A percentile compares a stretch with the other conserved stretches of the same genome.
phyloP scores from a whole-genome alignment of 1,284 basidiomycete species.

The Pyrrhoderma noxium region DNA sequence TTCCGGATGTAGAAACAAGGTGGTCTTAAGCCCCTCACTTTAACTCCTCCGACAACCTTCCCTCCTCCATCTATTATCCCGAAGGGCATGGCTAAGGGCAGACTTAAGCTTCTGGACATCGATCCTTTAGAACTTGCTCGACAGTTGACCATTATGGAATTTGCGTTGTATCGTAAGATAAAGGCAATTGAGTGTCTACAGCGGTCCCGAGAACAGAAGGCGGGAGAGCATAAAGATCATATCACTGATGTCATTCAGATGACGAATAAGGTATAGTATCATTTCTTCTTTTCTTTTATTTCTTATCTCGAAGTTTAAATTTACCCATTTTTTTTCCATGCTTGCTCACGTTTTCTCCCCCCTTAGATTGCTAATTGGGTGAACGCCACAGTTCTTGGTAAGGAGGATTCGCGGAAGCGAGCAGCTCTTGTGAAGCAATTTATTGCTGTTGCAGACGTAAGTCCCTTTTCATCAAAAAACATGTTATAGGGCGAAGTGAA shows the following conservation, averaged over 20 bases:
- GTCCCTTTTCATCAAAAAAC: conserved; percentile 28
- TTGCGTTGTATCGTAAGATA: conserved; percentile 82
- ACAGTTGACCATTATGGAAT: conserved; percentile 92
- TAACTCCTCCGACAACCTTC: conserved; percentile 20
- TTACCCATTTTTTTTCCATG: no score
- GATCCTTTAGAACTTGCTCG: conserved; percentile 89
- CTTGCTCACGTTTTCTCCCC: background rate
- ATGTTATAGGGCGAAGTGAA: no score
- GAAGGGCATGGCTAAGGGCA: conserved; percentile 50
- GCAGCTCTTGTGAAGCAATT: conserved; percentile 84
- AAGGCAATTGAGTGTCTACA: conserved; percentile 87
- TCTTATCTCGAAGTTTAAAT: no score
- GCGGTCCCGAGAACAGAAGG: conserved; percentile 68
- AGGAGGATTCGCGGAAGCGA: conserved; percentile 83
- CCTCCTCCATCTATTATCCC: conserved; percentile 72
- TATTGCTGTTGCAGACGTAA: conserved; percentile 88
- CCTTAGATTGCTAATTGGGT: conserved; percentile 89
- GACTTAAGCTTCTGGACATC: conserved; percentile 80
- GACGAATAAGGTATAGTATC: conserved; percentile 68
- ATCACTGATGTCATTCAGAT: conserved; percentile 90
- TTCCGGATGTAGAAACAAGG: conserved; percentile 14
- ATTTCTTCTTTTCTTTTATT: conserved; percentile 1
- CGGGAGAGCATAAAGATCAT: conserved; percentile 63
- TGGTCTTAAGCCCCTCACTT: conserved; percentile 11
- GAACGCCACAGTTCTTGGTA: conserved; percentile 78